Evolutionary conservation across 2,329 filamentous ascomycete species (phyloP).

Genomic region (Clonostachys rosea): DNA sequence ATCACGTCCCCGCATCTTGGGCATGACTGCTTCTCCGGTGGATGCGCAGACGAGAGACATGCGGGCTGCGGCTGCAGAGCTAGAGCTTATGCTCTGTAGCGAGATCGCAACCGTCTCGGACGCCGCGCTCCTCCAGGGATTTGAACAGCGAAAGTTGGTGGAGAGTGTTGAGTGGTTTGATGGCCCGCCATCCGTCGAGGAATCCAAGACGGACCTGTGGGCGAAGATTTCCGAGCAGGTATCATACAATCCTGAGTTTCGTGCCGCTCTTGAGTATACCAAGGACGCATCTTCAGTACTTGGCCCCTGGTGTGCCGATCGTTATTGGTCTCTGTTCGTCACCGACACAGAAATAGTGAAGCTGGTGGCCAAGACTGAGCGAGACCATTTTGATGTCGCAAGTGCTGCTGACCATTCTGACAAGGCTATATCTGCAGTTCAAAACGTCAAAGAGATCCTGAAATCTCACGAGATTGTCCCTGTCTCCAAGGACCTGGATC

Average conservation of each 20-base stretch:
- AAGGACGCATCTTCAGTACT: conserved; percentile 59
- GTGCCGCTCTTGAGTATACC: conserved; percentile 54
- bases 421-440: conserved; percentile 48
- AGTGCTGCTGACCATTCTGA: conserved; percentile 27
- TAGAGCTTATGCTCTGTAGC: conserved; percentile 75
- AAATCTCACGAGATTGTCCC: conserved; percentile 38
- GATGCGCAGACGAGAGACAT: conserved; percentile 72
- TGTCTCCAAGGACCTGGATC: conserved; percentile 17
- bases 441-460: conserved; percentile 53
- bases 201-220: conserved; percentile 62
- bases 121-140: conserved; percentile 17
- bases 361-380: conserved; percentile 51
- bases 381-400: conserved; percentile 16
- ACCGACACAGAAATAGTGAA: conserved; percentile 57
- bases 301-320: conserved; percentile 81
- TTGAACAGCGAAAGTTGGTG: conserved; percentile 29
- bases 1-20: conserved; percentile 73
- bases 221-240: conserved; percentile 43
- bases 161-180: conserved; percentile 43
- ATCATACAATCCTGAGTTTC: conserved; percentile 38
- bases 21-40: conserved; percentile 95
- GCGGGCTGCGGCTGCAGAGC: conserved; percentile 60
- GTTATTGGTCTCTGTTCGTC: conserved; percentile 71
- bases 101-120: conserved; percentile 71
- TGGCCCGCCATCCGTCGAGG: conserved; percentile 30